These are phyloP conservation scores for Fusarium burgessii DNA, from an alignment of 2,329 filamentous ascomycete genomes.

Conservation along the genomic window DNA sequence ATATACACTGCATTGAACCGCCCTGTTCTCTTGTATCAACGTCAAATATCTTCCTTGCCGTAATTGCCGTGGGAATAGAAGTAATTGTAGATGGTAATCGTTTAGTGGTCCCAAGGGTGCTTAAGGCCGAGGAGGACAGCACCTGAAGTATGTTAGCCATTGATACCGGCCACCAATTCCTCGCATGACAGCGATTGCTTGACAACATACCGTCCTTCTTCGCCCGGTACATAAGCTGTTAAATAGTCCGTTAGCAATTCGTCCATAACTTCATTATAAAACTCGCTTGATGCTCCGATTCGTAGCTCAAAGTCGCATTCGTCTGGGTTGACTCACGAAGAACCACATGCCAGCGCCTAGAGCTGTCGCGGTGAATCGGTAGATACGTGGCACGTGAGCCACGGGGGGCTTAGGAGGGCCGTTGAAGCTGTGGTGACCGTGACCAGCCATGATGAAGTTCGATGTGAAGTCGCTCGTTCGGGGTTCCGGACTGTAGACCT, in stretches of 20 bases:
- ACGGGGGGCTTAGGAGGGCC: constrained; percentile 56
- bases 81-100: constrained; percentile 26
- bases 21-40: constrained; percentile 1
- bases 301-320: not conserved
- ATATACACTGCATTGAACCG: constrained; percentile 37
- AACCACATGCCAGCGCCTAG: constrained; percentile 99
- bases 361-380: constrained; percentile 87
- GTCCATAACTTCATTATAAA: not conserved
- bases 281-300: not conserved
- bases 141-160: constrained; percentile 55
- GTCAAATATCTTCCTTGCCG: constrained; percentile 14
- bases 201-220: constrained; percentile 83
- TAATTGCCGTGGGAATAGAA: constrained; percentile 25
- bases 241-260: constrained; percentile 23
- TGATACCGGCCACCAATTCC: not conserved
- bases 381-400: constrained; percentile 70
- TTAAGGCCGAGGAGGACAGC: constrained; percentile 90
- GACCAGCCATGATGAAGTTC: constrained; percentile 43
- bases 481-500: constrained; percentile 15
- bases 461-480: constrained; percentile 22
- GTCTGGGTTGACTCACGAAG: constrained; percentile 74
- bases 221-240: constrained; percentile 91
- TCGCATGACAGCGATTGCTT: not conserved
- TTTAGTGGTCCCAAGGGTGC: constrained; percentile 95
- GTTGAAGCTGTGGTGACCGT: constrained; percentile 45